Conservation (phyloP, 129 eudicot genomes). For the carrot (Daucus carota) region DH1_v3.0 NC_030385.2:42260501-42261000, state of each 20-base stretch:
- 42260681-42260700: neutral
- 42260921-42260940: neutral
- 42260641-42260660: neutral
- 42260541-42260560: too few species aligned
- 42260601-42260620: neutral
- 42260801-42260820: conserved; percentile 29
- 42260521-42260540: too few species aligned
- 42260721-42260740: neutral
- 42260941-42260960: neutral
- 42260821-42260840: conserved; percentile 30
- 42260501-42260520: too few species aligned
- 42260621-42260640: neutral
- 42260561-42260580: too few species aligned
- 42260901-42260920: neutral
- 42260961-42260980: neutral
- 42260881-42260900: neutral
- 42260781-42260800: conserved; percentile 26
- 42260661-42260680: neutral
- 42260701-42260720: neutral
- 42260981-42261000: neutral
- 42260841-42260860: conserved; percentile 10
- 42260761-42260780: conserved; percentile 23
- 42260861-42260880: neutral
- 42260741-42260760: neutral
- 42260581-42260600: neutral